phyloP scores from a whole-genome alignment of 495 filamentous ascomycete genomes.

The Lasiosphaeria hispida region DNA sequence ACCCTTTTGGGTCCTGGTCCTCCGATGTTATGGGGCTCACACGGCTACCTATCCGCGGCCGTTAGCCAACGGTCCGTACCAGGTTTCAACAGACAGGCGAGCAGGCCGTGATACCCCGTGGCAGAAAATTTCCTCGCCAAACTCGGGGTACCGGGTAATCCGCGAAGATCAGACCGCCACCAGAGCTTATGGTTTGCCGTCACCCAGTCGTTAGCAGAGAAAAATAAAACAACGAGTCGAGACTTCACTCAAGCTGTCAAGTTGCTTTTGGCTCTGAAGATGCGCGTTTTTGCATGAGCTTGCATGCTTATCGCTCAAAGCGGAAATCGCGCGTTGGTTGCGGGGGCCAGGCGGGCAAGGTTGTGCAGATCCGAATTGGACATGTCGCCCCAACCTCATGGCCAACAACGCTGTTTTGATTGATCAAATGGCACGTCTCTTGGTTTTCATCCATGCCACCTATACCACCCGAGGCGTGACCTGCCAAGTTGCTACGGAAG shows the following conservation, averaged over 20 bases:
- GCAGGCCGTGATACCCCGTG: neutral
- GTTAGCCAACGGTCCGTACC: slow-evolving; percentile 31
- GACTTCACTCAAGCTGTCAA: neutral
- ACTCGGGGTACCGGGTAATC: neutral
- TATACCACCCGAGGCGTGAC: too few species aligned
- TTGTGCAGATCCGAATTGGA: neutral
- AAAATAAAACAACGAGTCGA: neutral
- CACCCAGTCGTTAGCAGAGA: neutral
- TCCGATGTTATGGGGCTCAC: slow-evolving; percentile 23
- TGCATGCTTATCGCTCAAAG: neutral
- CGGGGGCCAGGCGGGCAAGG: neutral
- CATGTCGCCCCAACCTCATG: too few species aligned
- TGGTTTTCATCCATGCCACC: too few species aligned
- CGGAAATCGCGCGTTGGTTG: neutral
- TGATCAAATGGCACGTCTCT: too few species aligned
- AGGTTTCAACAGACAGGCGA: slow-evolving; percentile 13
- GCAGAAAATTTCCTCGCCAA: slow-evolving; percentile 1
- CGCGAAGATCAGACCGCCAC: slow-evolving; percentile 1
- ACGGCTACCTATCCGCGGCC: slow-evolving; percentile 32
- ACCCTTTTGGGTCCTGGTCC: slow-evolving; percentile 22
- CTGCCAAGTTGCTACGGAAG: too few species aligned
- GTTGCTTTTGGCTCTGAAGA: neutral
- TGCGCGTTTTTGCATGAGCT: neutral
- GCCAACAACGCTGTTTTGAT: too few species aligned
- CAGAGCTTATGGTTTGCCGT: neutral